phyloP scores from a whole-genome alignment of 495 filamentous ascomycete genomes.

The Neurospora sp. region DNA sequence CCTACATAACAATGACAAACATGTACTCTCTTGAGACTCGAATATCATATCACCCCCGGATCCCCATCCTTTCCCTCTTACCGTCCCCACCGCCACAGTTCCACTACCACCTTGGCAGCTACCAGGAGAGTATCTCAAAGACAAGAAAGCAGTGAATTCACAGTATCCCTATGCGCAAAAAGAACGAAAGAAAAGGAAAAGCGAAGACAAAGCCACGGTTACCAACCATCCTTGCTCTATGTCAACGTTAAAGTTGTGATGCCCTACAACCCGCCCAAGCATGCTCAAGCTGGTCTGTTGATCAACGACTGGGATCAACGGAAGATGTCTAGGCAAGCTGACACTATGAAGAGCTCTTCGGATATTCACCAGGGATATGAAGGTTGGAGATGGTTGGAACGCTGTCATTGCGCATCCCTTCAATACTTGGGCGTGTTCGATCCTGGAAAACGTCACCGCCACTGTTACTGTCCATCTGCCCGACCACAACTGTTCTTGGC shows the following conservation, averaged over 20 bases:
- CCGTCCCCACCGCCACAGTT: not conserved
- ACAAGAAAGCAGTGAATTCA: not conserved
- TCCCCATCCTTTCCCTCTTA: not conserved
- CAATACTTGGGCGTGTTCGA: conserved; percentile 6
- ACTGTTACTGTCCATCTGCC: not conserved
- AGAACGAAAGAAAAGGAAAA: not conserved
- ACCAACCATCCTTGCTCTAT: not conserved
- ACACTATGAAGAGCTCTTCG: conserved; percentile 21
- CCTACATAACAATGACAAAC: not conserved
- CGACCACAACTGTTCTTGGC: not conserved
- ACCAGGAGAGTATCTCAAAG: not conserved
- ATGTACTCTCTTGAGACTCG: not conserved
- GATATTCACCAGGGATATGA: conserved; percentile 50
- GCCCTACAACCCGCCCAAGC: not conserved
- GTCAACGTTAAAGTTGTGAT: not conserved
- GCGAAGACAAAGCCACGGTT: not conserved
- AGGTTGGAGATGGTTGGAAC: conserved; percentile 28
- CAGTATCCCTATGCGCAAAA: not conserved
- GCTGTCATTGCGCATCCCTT: conserved; percentile 16
- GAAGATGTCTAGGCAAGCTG: not conserved
- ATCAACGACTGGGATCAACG: not conserved
- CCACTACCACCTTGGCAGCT: not conserved
- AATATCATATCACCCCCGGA: not conserved
- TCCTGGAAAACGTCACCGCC: not conserved
- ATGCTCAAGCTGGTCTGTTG: not conserved